Conservation (phyloP, 2,329 filamentous ascomycete genomes). For the Fusarium phyllophilum region DNA sequence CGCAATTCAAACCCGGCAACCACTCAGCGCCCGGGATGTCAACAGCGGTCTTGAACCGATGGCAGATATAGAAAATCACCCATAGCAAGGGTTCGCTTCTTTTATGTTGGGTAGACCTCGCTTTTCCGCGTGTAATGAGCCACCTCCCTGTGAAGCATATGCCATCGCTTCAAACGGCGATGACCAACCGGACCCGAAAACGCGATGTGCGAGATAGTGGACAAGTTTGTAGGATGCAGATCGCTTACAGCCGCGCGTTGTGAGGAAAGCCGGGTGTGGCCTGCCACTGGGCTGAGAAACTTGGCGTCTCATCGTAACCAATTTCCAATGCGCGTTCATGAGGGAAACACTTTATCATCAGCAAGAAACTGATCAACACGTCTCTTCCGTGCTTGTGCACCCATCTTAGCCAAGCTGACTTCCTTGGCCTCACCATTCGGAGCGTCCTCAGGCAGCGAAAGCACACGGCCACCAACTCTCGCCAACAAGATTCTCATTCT, state of each 20-base stretch:
- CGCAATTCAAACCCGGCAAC: too few species aligned
- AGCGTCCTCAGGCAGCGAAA: conserved; percentile 30
- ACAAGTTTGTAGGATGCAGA: neutral
- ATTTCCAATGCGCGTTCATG: conserved; percentile 8
- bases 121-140: neutral
- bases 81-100: too few species aligned
- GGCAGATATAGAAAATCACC: neutral
- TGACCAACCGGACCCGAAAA: neutral
- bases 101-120: neutral
- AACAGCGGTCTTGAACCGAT: neutral
- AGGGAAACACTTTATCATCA: conserved; percentile 39
- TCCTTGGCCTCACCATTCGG: neutral
- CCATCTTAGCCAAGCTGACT: conserved; percentile 18
- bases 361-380: conserved; percentile 43
- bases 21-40: neutral
- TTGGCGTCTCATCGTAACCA: neutral
- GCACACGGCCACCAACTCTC: conserved; percentile 66
- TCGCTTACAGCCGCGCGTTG: too few species aligned
- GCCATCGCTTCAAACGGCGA: neutral
- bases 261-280: neutral
- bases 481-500: conserved; percentile 72
- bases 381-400: conserved; percentile 36
- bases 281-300: neutral
- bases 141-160: neutral
- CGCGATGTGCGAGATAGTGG: neutral